Base-by-base conservation (phyloP, 495 filamentous ascomycete genomes). In the Penicillium roqueforti region DNA sequence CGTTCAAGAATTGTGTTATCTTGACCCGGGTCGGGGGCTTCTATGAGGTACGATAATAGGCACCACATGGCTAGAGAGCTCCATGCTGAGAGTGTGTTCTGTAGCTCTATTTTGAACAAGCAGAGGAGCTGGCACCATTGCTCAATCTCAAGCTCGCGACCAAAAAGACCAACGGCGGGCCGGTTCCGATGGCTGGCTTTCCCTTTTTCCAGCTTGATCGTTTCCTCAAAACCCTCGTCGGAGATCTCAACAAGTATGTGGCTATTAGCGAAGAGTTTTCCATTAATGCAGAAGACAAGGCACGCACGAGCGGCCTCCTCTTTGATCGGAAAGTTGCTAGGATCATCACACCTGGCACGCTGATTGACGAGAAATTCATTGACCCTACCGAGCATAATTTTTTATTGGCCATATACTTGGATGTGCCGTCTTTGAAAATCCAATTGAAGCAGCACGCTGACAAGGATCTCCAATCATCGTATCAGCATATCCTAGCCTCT, bases 301-400 rank as follows among this genome's bases (percentile, higher is more conserved):
- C 80, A 38, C 89, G 85, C 53, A 79, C 83, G 11, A 87, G 88
- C 6, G 88, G 88, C 3, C 73, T 95, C 46, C 70, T 89, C 67
- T 95, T 91, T 63, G 88, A 92, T 62, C 85, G 93, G 38, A 83
- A 77, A 55, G 88, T 99, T 14, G 80, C 88, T 38, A 84, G 93
- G 37, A 85, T 97, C 50, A 80, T 99, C 66, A 96, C 93, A 0
- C 91, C 95, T 0, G 93, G 93, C 8, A 99, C 93, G 1, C 71
- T 97, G 39, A 96, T 97, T 59, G 93, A 99, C 67, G 95, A 99
- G 69, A 91, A 92, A 57, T 97, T 97, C 68, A 88, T 97, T 75
- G 88, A 97, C 61, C 87, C 90, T 0, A 91, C 86, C 48, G 84
- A 89, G 56, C 95, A 95, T 66, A 96, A 97, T 65, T 98, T 91